Base-by-base conservation (phyloP, 2,329 filamentous ascomycete genomes). In the Westerdykella ornata region DNA sequence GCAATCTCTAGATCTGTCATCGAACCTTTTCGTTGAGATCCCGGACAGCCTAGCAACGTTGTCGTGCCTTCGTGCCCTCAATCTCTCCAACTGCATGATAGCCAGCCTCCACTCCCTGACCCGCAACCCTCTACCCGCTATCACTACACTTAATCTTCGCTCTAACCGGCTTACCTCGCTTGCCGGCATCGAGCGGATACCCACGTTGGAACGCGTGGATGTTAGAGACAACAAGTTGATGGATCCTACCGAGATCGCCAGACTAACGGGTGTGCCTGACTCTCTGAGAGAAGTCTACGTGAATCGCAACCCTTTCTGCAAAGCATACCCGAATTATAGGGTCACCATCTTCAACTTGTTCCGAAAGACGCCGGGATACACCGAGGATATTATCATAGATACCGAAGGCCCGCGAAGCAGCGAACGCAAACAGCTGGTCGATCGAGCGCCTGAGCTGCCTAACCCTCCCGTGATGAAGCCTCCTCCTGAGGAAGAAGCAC, bases 81-180 rank as follows among this genome's bases (percentile, higher is more conserved):
- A 98, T 57, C 74, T 98, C 18, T 94, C 90, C 3, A 85, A 94
- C 57, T 97, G 90, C 74, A 96, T 97, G 89, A 97, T 98, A 48
- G 86, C 90, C 54, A 92, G 88, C 13, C 74, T 98, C 42, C 85
- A 94, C 56, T 95, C 90, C 2, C 73, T 98, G 32, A 82, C 82
- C 2, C 81, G 85, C 48, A 92, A 84, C 56, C 88, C 92, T 11
- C 75, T 98, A 4, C 90, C 92, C 19, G 90, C 92, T 15, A 95
- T 98, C 48, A 94, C 86, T 1, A 89, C 89, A 1, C 73, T 98
- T 43, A 97, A 97, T 58, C 77, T 98, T 41, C 82, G 90, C 43
- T 86, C 81, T 37, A 98, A 98, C 63, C 81, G 89, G 35, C 76
- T 98, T 44, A 77, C 81, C 44, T 94, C 88, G 2, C 77, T 98